phyloP scores from a whole-genome alignment of 768 basidiomycete species.

The Amanita pseudoporphyria region DNA sequence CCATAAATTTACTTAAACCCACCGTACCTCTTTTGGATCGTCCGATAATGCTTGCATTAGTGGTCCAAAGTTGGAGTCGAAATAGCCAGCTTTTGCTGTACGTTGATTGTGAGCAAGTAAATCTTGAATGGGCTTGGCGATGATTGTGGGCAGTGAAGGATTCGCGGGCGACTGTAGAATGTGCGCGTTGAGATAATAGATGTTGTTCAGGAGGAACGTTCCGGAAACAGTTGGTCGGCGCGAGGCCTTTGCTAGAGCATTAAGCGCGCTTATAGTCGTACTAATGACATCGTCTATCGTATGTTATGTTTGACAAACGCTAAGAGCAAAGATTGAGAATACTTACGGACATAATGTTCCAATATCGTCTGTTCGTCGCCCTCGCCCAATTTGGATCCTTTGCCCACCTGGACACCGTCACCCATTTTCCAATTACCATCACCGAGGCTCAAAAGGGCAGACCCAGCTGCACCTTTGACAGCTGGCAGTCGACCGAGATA shows the following conservation, averaged over 20 bases:
- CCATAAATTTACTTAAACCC: neutral
- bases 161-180: constrained; percentile 45
- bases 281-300: constrained; percentile 63
- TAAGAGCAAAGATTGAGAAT: neutral
- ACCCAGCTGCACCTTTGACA: constrained; percentile 56
- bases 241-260: constrained; percentile 49
- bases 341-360: constrained; percentile 70
- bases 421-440: constrained; percentile 94
- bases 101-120: constrained; percentile 61
- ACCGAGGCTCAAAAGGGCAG: constrained; percentile 60
- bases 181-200: constrained; percentile 56
- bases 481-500: constrained; percentile 66
- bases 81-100: constrained; percentile 77
- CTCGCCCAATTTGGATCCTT: constrained; percentile 35
- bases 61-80: constrained; percentile 74
- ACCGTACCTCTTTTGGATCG: constrained; percentile 47
- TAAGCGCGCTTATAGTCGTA: constrained; percentile 51
- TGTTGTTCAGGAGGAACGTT: constrained; percentile 74
- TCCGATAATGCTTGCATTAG: constrained; percentile 60
- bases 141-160: constrained; percentile 33
- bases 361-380: constrained; percentile 51
- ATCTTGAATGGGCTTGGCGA: constrained; percentile 56
- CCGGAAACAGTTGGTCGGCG: constrained; percentile 58
- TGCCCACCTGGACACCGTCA: constrained; percentile 60
- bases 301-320: neutral